Conservation (phyloP, 176 grass and related monocot species). For the Lolium multiflorum region DNA sequence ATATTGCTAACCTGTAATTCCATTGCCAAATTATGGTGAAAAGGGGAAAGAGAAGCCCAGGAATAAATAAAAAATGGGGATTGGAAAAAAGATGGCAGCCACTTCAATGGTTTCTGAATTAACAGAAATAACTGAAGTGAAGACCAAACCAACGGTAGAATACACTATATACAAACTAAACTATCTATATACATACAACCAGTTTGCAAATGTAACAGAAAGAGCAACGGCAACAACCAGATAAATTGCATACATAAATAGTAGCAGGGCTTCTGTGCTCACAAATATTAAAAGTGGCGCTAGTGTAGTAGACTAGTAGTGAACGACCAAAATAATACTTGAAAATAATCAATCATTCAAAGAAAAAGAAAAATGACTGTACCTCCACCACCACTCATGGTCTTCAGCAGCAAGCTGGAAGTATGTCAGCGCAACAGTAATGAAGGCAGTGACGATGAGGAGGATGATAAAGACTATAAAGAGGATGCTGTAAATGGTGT, state of each 20-base stretch:
- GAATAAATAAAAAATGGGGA: background rate
- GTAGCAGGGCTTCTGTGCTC: background rate
- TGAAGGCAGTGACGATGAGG: conserved; percentile 92
- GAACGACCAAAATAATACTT: background rate
- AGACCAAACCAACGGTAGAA: background rate
- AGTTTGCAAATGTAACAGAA: background rate
- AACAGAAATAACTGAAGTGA: background rate
- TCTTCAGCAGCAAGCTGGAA: conserved; percentile 99
- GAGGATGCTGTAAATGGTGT: conserved; percentile 99
- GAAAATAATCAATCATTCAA: background rate
- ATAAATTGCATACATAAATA: background rate
- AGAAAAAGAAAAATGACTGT: conserved; percentile 30
- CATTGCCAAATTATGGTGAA: background rate
- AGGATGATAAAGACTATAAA: conserved; percentile 98
- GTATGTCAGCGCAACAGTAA: conserved; percentile 96
- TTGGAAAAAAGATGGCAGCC: background rate
- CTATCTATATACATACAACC: background rate
- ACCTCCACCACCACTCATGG: conserved; percentile 99
- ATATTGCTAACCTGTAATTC: background rate
- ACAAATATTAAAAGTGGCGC: background rate
- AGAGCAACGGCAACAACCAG: background rate
- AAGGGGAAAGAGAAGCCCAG: background rate
- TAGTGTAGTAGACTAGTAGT: background rate
- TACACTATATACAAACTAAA: background rate
- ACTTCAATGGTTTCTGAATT: background rate